These are phyloP conservation scores for Botrytis cinerea DNA, from an alignment of 2,329 filamentous ascomycete species.

Conservation along the genomic window DNA sequence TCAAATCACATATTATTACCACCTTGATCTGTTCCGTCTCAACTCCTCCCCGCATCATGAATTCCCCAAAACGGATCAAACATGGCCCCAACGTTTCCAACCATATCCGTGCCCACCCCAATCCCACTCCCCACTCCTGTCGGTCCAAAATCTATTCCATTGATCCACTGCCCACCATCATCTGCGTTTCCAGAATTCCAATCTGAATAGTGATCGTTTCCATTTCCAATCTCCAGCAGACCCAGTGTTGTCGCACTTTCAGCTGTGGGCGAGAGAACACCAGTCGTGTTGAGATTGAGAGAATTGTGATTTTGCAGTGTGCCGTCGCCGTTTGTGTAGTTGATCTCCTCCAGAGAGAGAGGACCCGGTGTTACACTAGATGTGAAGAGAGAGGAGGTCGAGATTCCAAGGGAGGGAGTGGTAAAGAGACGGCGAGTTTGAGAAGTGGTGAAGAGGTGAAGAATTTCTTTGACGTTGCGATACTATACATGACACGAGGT, in stretches of 20 bases:
- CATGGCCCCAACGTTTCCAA: conserved; percentile 7
- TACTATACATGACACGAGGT: neutral
- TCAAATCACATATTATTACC: neutral
- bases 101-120: neutral
- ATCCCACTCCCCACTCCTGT: neutral
- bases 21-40: neutral
- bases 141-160: neutral
- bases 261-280: neutral
- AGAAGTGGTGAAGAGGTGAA: neutral
- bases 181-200: conserved; percentile 8
- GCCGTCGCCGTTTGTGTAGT: neutral
- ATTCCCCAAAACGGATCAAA: conserved; percentile 15
- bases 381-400: neutral
- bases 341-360: neutral
- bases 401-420: neutral
- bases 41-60: neutral
- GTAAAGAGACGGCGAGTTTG: conserved; percentile 6
- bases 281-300: neutral
- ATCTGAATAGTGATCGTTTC: conserved; percentile 12
- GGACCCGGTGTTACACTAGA: neutral
- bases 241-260: neutral
- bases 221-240: neutral
- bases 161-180: conserved; percentile 10
- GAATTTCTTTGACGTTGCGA: conserved; percentile 17
- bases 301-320: neutral